Conservation (phyloP, 352 stramenopile genomes). For the Phytophthora pistaciae region DNA sequence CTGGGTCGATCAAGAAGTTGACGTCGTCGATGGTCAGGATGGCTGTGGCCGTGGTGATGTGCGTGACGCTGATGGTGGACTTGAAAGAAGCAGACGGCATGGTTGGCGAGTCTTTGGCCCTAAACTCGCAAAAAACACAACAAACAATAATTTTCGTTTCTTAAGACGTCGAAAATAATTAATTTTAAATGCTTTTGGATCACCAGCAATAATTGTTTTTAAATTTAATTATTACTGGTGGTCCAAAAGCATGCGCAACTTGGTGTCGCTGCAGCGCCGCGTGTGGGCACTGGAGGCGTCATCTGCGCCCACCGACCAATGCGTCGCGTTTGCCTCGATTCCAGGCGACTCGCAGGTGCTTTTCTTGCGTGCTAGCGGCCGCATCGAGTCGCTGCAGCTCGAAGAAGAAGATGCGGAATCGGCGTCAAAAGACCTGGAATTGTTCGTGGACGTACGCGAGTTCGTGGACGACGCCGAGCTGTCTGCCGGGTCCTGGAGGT, state of each 20-base stretch:
- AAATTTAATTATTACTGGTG: slow-evolving; percentile 5
- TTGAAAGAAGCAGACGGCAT: too few species aligned
- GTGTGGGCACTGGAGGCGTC: slow-evolving; percentile 46
- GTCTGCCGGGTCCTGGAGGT: slow-evolving; percentile 45
- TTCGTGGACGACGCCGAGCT: slow-evolving; percentile 32
- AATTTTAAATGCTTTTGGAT: too few species aligned
- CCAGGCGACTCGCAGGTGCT: slow-evolving; percentile 43
- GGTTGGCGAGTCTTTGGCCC: too few species aligned
- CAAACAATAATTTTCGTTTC: too few species aligned
- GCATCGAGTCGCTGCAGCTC: slow-evolving; percentile 42
- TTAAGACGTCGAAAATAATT: too few species aligned
- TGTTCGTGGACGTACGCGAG: slow-evolving; percentile 33
- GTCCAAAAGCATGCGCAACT: slow-evolving; percentile 55
- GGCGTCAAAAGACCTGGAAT: slow-evolving; percentile 25
- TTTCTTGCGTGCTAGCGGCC: slow-evolving; percentile 43
- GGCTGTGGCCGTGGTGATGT: too few species aligned
- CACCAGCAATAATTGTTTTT: too few species aligned
- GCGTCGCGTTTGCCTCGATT: slow-evolving; percentile 46
- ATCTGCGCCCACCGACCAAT: slow-evolving; percentile 4
- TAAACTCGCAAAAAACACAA: too few species aligned
- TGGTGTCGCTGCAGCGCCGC: slow-evolving; percentile 60
- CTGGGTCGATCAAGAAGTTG: too few species aligned
- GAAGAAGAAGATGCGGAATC: slow-evolving; percentile 27
- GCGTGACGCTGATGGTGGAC: too few species aligned
- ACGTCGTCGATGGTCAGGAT: too few species aligned